Evolutionary conservation across 2,329 filamentous ascomycete genomes (phyloP), one percentile per base, ranked within the genome.

Genomic region (Aureobasidium sp.): DNA sequence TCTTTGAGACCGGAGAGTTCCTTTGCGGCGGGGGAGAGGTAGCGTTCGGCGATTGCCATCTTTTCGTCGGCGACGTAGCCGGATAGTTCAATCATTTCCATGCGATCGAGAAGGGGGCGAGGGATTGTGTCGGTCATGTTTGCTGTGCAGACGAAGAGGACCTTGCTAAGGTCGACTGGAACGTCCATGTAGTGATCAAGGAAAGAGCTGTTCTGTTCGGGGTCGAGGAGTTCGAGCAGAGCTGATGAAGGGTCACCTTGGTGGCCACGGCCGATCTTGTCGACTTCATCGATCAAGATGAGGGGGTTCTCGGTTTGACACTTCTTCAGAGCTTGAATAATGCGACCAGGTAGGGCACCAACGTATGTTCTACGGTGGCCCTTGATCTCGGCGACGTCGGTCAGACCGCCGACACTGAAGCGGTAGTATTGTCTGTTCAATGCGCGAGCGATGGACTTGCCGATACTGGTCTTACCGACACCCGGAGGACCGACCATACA

Each of bases 121-220:
- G 93, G 93, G 57, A 98, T 98, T 0, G 93, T 98, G 64, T 98
- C 93, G 0, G 90, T 95, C 85, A 97, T 94, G 70, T 98, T 98
- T 56, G 93, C 93, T 12, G 93, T 98, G 77, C 93, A 98, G 37
- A 98, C 93, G 66, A 98, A 98, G 19, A 98, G 79, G 2, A 98
- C 93, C 73, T 97, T 97, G 47, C 90, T 96, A 47, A 98, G 77
- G 66, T 98, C 93, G 5, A 98, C 91, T 0, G 93, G 93, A 0
- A 98, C 90, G 68, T 98, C 93, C 80, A 98, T 89, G 73, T 98
- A 98, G 70, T 98, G 93, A 63, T 98, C 93, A 58, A 98, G 71
- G 79, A 98, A 98, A 21, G 90, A 96, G 66, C 78, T 90, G 73
- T 98, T 98, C 68, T 98, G 93, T 70, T 98, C 93, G 0, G 93